A percentile compares a stretch with the other conserved stretches of the same genome.
Evolutionary conservation across 169 alveolate species (phyloP).

Genomic region (Cryptosporidium andersoni): DNA sequence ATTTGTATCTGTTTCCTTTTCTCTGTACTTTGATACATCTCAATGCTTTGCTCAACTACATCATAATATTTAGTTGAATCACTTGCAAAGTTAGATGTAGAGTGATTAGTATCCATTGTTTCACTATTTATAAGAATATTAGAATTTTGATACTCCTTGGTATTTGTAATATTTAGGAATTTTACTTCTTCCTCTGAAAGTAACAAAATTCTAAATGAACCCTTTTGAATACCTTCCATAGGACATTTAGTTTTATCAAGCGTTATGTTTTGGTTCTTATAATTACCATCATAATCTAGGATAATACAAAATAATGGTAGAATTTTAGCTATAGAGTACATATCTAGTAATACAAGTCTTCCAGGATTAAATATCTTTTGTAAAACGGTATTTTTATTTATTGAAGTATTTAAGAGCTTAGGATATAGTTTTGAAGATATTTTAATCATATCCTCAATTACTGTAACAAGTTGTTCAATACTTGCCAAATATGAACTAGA

Average conservation of each 20-base stretch:
- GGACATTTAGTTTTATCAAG: no score
- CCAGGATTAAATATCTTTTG: slow-evolving; percentile 50
- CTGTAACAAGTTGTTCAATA: neutral
- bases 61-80: slow-evolving; percentile 1
- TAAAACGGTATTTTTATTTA: slow-evolving; percentile 10
- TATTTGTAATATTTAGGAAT: neutral
- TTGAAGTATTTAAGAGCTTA: slow-evolving; percentile 11
- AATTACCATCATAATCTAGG: neutral
- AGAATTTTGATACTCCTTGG: neutral
- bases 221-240: no score
- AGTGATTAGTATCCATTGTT: neutral
- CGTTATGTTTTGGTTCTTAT: no score
- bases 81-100: neutral
- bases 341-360: slow-evolving; percentile 18
- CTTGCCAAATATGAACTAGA: neutral
- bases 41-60: slow-evolving; percentile 51
- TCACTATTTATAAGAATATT: neutral
- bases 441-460: neutral
- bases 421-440: slow-evolving; percentile 6
- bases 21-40: slow-evolving; percentile 4
- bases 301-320: slow-evolving; percentile 25
- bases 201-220: slow-evolving; percentile 2
- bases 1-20: slow-evolving; percentile 23
- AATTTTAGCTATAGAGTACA: neutral
- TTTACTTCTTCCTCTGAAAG: slow-evolving; percentile 11